Percentiles rank a stretch among this genome's conserved stretches.
phyloP scores from a whole-genome alignment of 1,284 basidiomycete species.

The Ganoderma sp. region DNA sequence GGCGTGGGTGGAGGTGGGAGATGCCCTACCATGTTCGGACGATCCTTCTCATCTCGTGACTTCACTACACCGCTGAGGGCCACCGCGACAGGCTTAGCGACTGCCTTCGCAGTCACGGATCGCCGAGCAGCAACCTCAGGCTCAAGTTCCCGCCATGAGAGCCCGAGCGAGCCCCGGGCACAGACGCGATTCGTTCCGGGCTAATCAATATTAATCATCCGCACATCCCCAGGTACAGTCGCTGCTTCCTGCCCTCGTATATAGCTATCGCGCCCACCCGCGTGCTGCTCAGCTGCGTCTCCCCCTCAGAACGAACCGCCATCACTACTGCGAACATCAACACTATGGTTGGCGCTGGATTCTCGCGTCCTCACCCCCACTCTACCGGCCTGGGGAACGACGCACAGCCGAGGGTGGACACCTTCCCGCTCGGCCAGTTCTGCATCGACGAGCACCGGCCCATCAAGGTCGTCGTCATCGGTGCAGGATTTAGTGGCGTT shows the following conservation, averaged over 20 bases:
- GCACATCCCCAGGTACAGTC: constrained; percentile 24
- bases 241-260: neutral
- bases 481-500: constrained; percentile 61
- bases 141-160: neutral
- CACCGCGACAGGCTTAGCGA: neutral
- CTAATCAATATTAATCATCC: neutral
- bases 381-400: neutral
- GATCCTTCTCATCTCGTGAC: neutral
- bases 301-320: neutral
- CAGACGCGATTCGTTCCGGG: neutral
- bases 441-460: constrained; percentile 55
- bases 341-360: neutral
- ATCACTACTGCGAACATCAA: neutral
- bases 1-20: constrained; percentile 4
- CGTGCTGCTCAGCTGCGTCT: neutral
- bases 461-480: constrained; percentile 56
- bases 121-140: neutral
- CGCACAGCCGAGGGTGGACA: neutral
- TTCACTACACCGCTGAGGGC: neutral
- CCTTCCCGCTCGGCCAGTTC: constrained; percentile 36
- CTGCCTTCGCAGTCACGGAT: neutral
- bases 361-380: constrained; percentile 26
- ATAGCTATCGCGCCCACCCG: neutral
- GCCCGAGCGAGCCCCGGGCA: neutral
- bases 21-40: neutral